Evolutionary conservation across 148 eudicot genomes (phyloP).

Genomic region (Persicaria tinctoria): DNA sequence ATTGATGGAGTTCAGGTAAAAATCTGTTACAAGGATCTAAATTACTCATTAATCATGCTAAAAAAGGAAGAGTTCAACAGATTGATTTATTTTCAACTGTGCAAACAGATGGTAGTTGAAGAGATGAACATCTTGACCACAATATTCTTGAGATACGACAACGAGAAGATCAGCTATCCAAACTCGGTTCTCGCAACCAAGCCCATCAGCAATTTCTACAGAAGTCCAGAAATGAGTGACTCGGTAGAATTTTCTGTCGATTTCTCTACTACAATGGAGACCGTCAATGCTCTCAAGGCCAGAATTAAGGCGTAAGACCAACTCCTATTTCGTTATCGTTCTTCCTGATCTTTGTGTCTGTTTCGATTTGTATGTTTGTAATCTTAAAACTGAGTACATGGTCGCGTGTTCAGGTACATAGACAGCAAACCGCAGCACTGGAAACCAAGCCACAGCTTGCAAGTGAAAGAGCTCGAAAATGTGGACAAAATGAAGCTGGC

Average conservation of each 20-base stretch:
- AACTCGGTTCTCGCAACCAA: slow-evolving; percentile 67
- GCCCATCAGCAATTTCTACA: slow-evolving; percentile 72
- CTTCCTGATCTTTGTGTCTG: not conserved
- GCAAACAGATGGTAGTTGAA: slow-evolving; percentile 73
- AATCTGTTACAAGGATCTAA: not conserved
- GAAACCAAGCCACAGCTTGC: slow-evolving; percentile 57
- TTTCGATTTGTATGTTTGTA: not conserved
- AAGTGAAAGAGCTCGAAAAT: slow-evolving; percentile 59
- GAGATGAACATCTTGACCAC: slow-evolving; percentile 93
- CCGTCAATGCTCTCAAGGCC: slow-evolving; percentile 51
- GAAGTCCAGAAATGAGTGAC: slow-evolving; percentile 85
- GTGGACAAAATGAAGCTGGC: slow-evolving; percentile 67
- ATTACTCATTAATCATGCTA: not conserved
- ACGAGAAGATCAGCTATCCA: slow-evolving; percentile 74
- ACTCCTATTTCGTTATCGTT: not conserved
- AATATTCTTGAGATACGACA: slow-evolving; percentile 63
- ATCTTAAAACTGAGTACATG: not conserved
- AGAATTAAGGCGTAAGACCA: slow-evolving; percentile 45
- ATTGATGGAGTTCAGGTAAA: slow-evolving; percentile 80
- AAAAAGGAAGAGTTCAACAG: not conserved
- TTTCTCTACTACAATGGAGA: slow-evolving; percentile 57
- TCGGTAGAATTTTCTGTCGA: slow-evolving; percentile 61
- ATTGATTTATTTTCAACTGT: not conserved
- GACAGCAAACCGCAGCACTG: slow-evolving; percentile 83
- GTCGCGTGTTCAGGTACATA: slow-evolving; percentile 42